A percentile compares a stretch with the other conserved stretches of the same genome.
These are phyloP conservation scores for Ceratobasidium sp. DNA, from an alignment of 1,284 basidiomycete species.

Conservation along the genomic window DNA sequence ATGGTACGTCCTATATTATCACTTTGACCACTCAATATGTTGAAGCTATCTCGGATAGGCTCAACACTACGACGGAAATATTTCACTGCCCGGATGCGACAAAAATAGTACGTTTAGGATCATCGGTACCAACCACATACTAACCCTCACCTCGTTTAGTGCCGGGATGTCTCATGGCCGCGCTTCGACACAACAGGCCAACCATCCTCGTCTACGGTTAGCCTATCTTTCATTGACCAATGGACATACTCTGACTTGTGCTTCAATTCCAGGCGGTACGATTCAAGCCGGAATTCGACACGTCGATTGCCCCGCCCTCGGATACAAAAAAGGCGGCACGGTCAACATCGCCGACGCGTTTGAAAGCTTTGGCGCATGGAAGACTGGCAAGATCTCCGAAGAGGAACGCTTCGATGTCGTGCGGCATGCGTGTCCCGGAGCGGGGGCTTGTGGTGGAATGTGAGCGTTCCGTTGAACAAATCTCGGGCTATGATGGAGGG, in stretches of 20 bases:
- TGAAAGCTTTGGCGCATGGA: slow-evolving; percentile 82
- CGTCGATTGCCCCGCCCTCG: slow-evolving; percentile 80
- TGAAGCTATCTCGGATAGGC: slow-evolving; percentile 56
- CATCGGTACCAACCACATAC: too few relatives aligned
- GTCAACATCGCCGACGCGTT: slow-evolving; percentile 86
- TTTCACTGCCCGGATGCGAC: slow-evolving; percentile 79
- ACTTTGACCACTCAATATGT: neutral
- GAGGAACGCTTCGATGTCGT: slow-evolving; percentile 82
- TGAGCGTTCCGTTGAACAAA: slow-evolving; percentile 63
- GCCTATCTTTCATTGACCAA: slow-evolving; percentile 56
- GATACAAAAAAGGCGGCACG: slow-evolving; percentile 76
- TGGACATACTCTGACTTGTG: slow-evolving; percentile 15
- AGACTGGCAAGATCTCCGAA: slow-evolving; percentile 75
- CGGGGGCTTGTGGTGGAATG: slow-evolving; percentile 84
- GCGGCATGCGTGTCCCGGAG: slow-evolving; percentile 81
- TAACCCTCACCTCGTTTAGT: slow-evolving; percentile 48
- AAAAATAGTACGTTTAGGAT: slow-evolving; percentile 70
- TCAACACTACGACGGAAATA: slow-evolving; percentile 88
- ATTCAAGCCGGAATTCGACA: slow-evolving; percentile 78
- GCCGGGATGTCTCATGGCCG: slow-evolving; percentile 89
- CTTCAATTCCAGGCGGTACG: slow-evolving; percentile 52
- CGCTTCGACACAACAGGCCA: slow-evolving; percentile 81
- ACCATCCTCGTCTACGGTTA: slow-evolving; percentile 79
- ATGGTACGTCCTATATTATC: slow-evolving; percentile 58
- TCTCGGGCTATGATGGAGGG: neutral